Evolutionary conservation across 495 filamentous ascomycete species (phyloP).

Genomic region (Monascus purpureus): DNA sequence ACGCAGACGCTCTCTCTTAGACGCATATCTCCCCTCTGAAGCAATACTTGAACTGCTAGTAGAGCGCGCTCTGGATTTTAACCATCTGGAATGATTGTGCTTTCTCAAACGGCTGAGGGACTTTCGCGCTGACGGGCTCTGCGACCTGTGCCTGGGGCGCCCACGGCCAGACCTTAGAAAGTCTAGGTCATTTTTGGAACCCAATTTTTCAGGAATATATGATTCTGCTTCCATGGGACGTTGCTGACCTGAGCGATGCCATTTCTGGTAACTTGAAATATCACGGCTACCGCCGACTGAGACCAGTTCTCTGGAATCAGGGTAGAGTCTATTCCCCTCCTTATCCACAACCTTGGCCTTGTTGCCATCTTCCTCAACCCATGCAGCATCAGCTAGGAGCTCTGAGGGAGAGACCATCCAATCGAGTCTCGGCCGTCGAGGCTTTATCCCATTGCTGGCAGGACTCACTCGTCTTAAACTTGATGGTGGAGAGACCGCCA

Average conservation of each 20-base stretch:
- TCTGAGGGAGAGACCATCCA: constrained; percentile 70
- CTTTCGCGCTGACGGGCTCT: constrained; percentile 14
- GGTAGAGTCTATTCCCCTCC: constrained; percentile 56
- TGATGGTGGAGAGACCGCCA: constrained; percentile 19
- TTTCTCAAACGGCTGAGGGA: constrained; percentile 20
- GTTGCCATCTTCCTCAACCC: constrained; percentile 67
- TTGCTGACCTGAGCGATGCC: constrained; percentile 5
- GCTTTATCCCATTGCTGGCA: constrained; percentile 28
- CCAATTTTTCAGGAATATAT: too few relatives aligned
- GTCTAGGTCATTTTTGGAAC: constrained; percentile 16
- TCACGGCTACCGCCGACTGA: constrained; percentile 8
- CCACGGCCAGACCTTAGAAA: constrained; percentile 20
- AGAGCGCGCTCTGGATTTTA: too few relatives aligned
- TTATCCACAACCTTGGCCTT: constrained; percentile 62
- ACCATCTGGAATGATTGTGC: too few relatives aligned
- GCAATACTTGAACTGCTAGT: neutral
- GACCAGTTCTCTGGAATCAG: constrained; percentile 19
- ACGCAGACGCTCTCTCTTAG: too few relatives aligned
- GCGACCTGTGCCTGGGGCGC: constrained; percentile 17
- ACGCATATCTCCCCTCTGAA: too few relatives aligned
- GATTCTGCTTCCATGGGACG: too few relatives aligned
- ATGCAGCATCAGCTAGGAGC: constrained; percentile 70
- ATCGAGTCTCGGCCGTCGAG: constrained; percentile 55
- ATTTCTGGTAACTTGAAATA: constrained; percentile 4
- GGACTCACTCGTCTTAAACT: constrained; percentile 20